Conservation (phyloP, 164 flowering plant genomes). For the Nymphaea thermarum region DNA sequence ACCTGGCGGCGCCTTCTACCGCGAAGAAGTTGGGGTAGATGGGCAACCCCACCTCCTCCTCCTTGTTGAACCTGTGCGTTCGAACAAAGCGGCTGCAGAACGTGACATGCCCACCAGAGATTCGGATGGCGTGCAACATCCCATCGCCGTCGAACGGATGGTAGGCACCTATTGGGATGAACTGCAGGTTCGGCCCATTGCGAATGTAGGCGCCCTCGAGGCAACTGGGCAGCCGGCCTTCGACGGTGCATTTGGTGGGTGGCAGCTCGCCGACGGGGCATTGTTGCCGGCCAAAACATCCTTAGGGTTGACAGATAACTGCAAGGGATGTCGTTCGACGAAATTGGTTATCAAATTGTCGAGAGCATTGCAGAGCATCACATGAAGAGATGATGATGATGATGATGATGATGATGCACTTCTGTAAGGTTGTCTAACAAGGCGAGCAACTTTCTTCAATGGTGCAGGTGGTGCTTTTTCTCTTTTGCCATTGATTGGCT, state of each 20-base stretch:
- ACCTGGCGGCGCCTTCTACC: too few relatives aligned
- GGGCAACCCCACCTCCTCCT: constrained; percentile 28
- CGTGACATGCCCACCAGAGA: too few relatives aligned
- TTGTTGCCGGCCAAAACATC: too few relatives aligned
- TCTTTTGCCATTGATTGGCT: background rate
- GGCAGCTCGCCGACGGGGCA: too few relatives aligned
- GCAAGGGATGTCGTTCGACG: constrained; percentile 30
- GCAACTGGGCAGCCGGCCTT: constrained; percentile 50
- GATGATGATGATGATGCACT: background rate
- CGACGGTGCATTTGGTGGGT: background rate
- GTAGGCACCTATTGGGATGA: constrained; percentile 70
- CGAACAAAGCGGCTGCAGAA: too few relatives aligned
- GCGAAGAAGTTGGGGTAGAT: constrained; percentile 47
- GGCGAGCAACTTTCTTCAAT: too few relatives aligned
- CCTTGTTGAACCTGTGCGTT: constrained; percentile 34
- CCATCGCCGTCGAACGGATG: constrained; percentile 89
- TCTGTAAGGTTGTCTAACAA: background rate
- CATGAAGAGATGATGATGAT: constrained; percentile 9
- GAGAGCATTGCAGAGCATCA: constrained; percentile 24
- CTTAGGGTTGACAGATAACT: too few relatives aligned
- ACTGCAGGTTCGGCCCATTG: constrained; percentile 78
- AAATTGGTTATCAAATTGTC: constrained; percentile 54
- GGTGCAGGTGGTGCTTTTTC: background rate
- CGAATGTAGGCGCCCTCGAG: constrained; percentile 75
- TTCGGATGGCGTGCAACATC: constrained; percentile 55